Conservation (phyloP, 129 eudicot genomes). For the carrot (Daucus carota) region DH1_v3.0 NC_030387.2:4779501-4780000, state of each 20-base stretch:
- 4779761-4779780: conserved; percentile 29
- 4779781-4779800: background rate
- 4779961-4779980: background rate
- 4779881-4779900: too few species aligned
- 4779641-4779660: conserved; percentile 49
- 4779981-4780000: background rate
- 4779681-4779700: conserved; percentile 42
- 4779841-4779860: background rate
- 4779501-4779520: too few species aligned
- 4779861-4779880: too few species aligned
- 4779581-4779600: conserved; percentile 18
- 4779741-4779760: conserved; percentile 46
- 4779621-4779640: background rate
- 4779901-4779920: background rate
- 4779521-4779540: too few species aligned
- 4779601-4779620: background rate
- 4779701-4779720: conserved; percentile 44
- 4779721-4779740: conserved; percentile 39
- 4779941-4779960: background rate
- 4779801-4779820: background rate
- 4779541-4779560: background rate
- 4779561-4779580: conserved; percentile 26
- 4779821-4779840: background rate
- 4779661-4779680: conserved; percentile 65
- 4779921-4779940: background rate